phyloP scores from a whole-genome alignment of 208 protist species.

The Trypanosoma brucei region DNA sequence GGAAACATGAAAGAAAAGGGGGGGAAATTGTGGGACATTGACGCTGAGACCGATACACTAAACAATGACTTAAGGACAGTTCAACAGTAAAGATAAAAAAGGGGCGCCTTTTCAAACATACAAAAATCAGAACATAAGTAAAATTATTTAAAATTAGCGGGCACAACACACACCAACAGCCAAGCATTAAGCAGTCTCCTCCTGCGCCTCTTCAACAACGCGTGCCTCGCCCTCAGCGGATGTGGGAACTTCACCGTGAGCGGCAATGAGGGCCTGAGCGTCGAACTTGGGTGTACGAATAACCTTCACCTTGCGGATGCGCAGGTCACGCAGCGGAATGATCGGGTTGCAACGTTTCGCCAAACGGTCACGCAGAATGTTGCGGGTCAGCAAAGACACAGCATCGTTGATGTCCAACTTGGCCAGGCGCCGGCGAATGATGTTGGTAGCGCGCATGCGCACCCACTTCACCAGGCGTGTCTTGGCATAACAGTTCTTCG shows the following conservation, averaged over 20 bases:
- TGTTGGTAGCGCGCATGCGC: constrained; percentile 94
- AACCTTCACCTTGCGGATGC: constrained; percentile 97
- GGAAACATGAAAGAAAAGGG: neutral
- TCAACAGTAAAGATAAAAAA: neutral
- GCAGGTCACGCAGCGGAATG: constrained; percentile 97
- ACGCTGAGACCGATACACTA: no score
- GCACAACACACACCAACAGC: neutral
- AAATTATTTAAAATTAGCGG: constrained; percentile 16
- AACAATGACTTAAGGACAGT: neutral
- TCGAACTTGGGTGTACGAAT: constrained; percentile 97
- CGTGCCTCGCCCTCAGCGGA: constrained; percentile 73
- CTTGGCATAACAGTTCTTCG: constrained; percentile 98
- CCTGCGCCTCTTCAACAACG: constrained; percentile 71
- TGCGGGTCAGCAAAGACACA: constrained; percentile 92
- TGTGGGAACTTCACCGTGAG: constrained; percentile 85
- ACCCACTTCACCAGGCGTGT: constrained; percentile 92
- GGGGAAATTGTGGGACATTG: no score
- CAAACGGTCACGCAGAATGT: constrained; percentile 95
- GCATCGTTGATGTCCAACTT: constrained; percentile 92
- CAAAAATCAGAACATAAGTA: no score
- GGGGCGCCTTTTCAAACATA: no score
- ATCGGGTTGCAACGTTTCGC: constrained; percentile 91
- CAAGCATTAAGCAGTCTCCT: constrained; percentile 20
- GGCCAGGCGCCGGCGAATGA: constrained; percentile 88
- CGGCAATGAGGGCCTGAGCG: constrained; percentile 85